Base-by-base conservation (phyloP, 208 protist species). In the Trypanosoma vivax region DNA sequence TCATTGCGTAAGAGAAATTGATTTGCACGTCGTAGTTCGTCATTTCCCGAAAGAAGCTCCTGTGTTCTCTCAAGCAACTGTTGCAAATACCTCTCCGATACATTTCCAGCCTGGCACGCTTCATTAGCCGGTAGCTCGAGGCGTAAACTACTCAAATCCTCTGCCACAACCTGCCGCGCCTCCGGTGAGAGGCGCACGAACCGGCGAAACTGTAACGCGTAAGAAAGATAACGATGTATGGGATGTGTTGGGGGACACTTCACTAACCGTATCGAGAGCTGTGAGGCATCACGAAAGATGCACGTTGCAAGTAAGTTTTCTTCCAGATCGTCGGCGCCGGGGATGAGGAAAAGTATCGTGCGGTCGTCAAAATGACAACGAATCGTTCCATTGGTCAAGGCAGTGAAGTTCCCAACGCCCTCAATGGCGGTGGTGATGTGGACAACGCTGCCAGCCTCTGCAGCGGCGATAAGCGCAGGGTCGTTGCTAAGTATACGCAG, bases 321-420 rank as follows among this genome's bases (percentile, higher is more conserved):
- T 54, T 89, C 84, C 14, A 73, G 70, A 50, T 80, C 72, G 50
- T 80, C 71, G 14, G 43, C 48, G n/a, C 73, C 82, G 0, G 85
- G 85, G 11, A 82, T 57, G n/a, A 92, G 56, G 13, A 67, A 70
- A 16, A 92, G 60, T 45, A 92, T 64, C 13, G 81, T 86, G 38
- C 85, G 80, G 43, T 92, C 85, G 50, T 86, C 74, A 49, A 92
- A 92, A 51, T 76, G 70, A 52, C 65, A 79, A 10, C 85, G 81
- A 23, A 87, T 57, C 25, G 71, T 77, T 33, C 85, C 85, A 72
- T 92, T 92, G 16, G 78, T 87, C 13, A 88, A 64, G 0, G 85
- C 85, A 3, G 79, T 77, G 59, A 92, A 92, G 41, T 57, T 83
- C 29, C 81, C 85, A 7, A 92, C 64, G 25, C 71, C 79, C 13